A percentile compares a stretch with the other conserved stretches of the same genome.
Conservation (phyloP, 345 rosid genomes). For the Heritiera littoralis region DNA sequence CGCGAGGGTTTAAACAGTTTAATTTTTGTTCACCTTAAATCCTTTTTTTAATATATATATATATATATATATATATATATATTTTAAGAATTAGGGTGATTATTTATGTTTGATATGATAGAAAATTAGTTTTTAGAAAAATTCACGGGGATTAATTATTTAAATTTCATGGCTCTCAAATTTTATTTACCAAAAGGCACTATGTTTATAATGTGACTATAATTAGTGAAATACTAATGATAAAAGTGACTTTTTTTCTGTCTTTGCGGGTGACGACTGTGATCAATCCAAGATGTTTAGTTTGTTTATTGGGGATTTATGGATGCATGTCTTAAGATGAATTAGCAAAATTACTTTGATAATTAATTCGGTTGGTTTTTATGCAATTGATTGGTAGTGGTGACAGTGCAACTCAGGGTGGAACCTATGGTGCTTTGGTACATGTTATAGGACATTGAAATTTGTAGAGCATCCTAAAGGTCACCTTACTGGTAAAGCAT, state of each 20-base stretch:
- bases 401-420: background rate
- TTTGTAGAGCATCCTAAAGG: background rate
- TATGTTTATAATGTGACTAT: background rate
- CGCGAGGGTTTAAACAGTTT: background rate
- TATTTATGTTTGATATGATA: background rate
- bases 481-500: background rate
- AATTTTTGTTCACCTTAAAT: background rate
- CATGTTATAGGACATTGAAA: background rate
- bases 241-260: conserved; percentile 5
- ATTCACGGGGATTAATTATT: background rate
- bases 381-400: background rate
- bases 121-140: conserved; percentile 1
- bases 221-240: conserved; percentile 2
- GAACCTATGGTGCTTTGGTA: background rate
- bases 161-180: background rate
- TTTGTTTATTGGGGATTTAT: background rate
- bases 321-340: background rate
- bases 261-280: background rate
- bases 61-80: no score
- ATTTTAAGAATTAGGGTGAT: background rate
- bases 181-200: background rate
- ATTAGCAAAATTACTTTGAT: background rate
- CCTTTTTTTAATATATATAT: background rate
- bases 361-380: background rate
- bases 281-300: background rate